Base-by-base conservation (phyloP, 768 basidiomycete species). In the Boletus insuetus region DNA sequence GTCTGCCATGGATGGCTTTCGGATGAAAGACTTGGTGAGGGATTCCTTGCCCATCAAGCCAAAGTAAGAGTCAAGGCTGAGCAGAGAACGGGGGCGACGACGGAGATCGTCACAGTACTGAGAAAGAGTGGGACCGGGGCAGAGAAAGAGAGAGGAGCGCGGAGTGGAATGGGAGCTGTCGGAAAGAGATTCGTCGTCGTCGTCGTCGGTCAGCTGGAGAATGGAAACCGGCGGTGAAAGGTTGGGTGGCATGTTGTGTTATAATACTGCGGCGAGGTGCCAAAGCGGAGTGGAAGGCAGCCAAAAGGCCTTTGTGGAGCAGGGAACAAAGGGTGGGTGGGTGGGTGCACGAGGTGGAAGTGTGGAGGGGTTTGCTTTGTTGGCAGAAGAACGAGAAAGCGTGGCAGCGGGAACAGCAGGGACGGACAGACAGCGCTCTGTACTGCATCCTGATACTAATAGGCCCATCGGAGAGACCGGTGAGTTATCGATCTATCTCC, bases 61-160 rank as follows among this genome's bases (percentile, higher is more conserved):
- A 11, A 66, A 68, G 63, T 66, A 73, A 12, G 68, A 73, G 52
- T 72, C 70, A 10, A 66, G 29, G 20, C 71, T 68, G 40, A 43
- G 38, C 8, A 64, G 9, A 19, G 71, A 69, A 41, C 22, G 49
- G 4, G 59, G 55, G 10, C 66, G 72, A 31, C 17, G 49, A 35
- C 8, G 45, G 42, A 29, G 39, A 39, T 55, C 47, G 42, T 58
- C 32, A n/a, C 48, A 24, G 38, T 32, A 26, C 1, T 24, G 57
- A 2, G 58, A 32, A 10, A 31, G 46, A 14, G 51, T 26, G 34
- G 43, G 20, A 39, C 61, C 58, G 26, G 51, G 31, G 26, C 26
- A 46, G 22, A 51, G 31, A 12, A 58, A 38, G 22, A 62, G 56
- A 1, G 69, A 73, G 2, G 62, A 49, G 10, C 61, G 67, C 0